Percentiles rank a stretch among this genome's conserved stretches.
Conservation (phyloP, 177 flowering plant genomes). For the Telopea speciosissima region DNA sequence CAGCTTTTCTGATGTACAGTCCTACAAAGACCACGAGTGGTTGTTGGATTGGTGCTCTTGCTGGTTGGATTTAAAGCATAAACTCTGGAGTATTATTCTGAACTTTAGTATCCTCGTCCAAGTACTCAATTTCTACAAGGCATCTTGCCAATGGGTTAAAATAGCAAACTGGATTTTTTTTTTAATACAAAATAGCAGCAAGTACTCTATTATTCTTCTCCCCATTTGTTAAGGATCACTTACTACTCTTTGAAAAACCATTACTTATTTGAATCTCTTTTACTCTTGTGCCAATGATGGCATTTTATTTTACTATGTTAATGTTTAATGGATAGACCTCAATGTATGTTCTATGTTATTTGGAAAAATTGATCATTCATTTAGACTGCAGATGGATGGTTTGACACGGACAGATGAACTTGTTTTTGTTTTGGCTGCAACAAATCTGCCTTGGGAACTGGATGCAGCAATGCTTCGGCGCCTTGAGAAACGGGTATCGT, state of each 20-base stretch:
- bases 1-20: too few species aligned
- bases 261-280: neutral
- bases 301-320: neutral
- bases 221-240: neutral
- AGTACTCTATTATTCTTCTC: too few species aligned
- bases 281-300: neutral
- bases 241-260: neutral
- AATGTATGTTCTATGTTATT: neutral
- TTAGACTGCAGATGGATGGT: conserved; percentile 95
- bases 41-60: too few species aligned
- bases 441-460: conserved; percentile 98
- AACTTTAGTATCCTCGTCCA: too few species aligned
- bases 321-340: too few species aligned
- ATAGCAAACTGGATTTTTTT: too few species aligned
- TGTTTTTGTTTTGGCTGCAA: conserved; percentile 97
- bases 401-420: conserved; percentile 83
- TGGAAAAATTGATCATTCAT: conserved; percentile 23
- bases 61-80: too few species aligned
- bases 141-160: too few species aligned
- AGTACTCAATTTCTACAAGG: too few species aligned
- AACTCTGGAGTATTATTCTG: too few species aligned
- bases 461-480: conserved; percentile 99
- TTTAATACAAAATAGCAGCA: too few species aligned
- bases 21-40: too few species aligned
- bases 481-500: conserved; percentile 94